Conservation (phyloP, 1,284 basidiomycete genomes). For the Ganoderma lingzhi region DNA sequence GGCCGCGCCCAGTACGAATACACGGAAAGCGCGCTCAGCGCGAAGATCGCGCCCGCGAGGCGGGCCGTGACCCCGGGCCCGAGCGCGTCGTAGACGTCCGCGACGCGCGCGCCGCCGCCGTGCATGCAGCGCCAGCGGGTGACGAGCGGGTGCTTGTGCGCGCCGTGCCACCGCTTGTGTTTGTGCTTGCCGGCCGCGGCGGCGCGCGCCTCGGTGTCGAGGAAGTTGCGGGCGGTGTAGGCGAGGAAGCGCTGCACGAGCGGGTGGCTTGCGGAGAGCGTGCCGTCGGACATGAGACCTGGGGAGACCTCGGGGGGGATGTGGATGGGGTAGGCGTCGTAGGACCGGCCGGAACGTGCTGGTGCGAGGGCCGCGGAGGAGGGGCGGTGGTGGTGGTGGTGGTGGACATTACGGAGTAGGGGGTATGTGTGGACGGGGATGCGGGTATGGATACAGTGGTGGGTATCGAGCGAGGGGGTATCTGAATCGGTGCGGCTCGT, state of each 20-base stretch:
- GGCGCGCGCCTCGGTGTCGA: neutral
- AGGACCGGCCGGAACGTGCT: neutral
- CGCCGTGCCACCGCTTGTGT: too few relatives aligned
- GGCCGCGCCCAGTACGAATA: constrained; percentile 22
- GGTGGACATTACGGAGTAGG: neutral
- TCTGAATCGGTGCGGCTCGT: neutral
- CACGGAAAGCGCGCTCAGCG: constrained; percentile 36
- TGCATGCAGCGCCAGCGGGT: neutral
- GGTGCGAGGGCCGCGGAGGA: neutral
- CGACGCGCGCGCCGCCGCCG: constrained; percentile 1
- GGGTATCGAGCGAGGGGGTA: constrained; percentile 1
- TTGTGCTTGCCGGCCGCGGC: neutral
- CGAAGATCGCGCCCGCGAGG: constrained; percentile 31
- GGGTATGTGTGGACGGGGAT: neutral
- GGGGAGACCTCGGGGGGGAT: neutral
- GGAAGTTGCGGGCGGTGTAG: neutral
- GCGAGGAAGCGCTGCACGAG: constrained; percentile 1
- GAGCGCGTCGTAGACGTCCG: constrained; percentile 7
- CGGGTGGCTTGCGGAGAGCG: constrained; percentile 9
- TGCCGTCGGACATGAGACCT: neutral
- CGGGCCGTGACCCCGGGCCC: neutral
- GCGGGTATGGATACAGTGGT: neutral
- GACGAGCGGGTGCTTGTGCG: neutral
- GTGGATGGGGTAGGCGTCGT: constrained; percentile 7
- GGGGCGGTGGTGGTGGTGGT: neutral